A percentile compares a stretch with the other conserved stretches of the same genome.
Evolutionary conservation across 202 grass and related monocot genomes (phyloP).

Genomic region (Hordeum pubiflorum): DNA sequence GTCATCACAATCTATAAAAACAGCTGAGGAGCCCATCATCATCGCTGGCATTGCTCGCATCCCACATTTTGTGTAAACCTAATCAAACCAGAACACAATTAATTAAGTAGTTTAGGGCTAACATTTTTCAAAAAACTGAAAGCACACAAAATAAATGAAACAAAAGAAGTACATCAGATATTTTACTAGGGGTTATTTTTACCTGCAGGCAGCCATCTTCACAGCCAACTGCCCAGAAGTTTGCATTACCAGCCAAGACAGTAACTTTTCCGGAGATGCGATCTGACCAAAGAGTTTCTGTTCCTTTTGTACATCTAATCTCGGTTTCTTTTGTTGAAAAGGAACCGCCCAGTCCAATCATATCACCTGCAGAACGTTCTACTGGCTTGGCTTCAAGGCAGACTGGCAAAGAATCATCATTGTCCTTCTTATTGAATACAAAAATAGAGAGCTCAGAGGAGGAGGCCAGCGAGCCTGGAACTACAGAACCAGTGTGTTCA

Average conservation of each 20-base stretch:
- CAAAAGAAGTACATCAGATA: neutral
- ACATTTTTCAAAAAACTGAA: neutral
- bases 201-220: slow-evolving; percentile 97
- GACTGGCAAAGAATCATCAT: slow-evolving; percentile 36
- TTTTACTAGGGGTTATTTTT: neutral
- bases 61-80: slow-evolving; percentile 93
- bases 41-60: slow-evolving; percentile 81
- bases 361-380: slow-evolving; percentile 62
- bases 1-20: slow-evolving; percentile 91
- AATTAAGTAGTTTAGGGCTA: neutral
- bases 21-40: slow-evolving; percentile 82
- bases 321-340: slow-evolving; percentile 78
- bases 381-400: slow-evolving; percentile 70
- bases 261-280: slow-evolving; percentile 83
- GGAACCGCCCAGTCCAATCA: slow-evolving; percentile 47
- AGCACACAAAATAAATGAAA: neutral
- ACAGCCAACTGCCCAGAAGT: slow-evolving; percentile 93
- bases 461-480: slow-evolving; percentile 30
- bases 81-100: slow-evolving; percentile 17
- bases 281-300: slow-evolving; percentile 80
- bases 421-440: slow-evolving; percentile 53
- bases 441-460: slow-evolving; percentile 44
- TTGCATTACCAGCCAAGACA: slow-evolving; percentile 91
- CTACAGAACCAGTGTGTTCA: slow-evolving; percentile 49
- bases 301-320: slow-evolving; percentile 69